Conservation (phyloP, 495 filamentous ascomycete genomes). For the Penicillium cinerascens region DNA sequence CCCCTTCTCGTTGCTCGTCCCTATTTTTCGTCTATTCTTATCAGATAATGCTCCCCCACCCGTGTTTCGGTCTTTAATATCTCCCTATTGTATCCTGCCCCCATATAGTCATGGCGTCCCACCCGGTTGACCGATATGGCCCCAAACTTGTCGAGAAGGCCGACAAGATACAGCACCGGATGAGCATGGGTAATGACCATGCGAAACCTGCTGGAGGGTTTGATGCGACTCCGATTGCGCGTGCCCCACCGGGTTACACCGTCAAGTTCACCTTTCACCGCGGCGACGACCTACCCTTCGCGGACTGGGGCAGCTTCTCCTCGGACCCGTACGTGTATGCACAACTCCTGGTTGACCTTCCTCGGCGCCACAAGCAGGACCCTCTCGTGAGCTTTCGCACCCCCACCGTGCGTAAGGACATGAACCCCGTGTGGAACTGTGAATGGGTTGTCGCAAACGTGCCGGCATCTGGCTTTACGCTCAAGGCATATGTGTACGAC, state of each 20-base stretch:
- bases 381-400: slow-evolving; percentile 70
- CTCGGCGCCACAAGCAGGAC: slow-evolving; percentile 75
- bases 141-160: slow-evolving; percentile 55
- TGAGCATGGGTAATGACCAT: slow-evolving; percentile 27
- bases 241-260: slow-evolving; percentile 71
- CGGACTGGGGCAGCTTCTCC: slow-evolving; percentile 70
- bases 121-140: slow-evolving; percentile 34
- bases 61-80: background rate
- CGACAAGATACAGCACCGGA: slow-evolving; percentile 55
- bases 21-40: background rate
- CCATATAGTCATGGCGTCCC: slow-evolving; percentile 15
- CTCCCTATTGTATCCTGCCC: background rate
- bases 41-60: background rate
- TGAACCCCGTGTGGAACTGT: slow-evolving; percentile 75
- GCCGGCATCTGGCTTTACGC: slow-evolving; percentile 67
- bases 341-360: slow-evolving; percentile 59
- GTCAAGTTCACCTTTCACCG: slow-evolving; percentile 81
- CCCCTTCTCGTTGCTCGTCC: background rate
- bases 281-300: slow-evolving; percentile 74
- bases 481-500: slow-evolving; percentile 82
- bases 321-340: slow-evolving; percentile 83
- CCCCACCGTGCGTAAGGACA: slow-evolving; percentile 64
- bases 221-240: slow-evolving; percentile 72
- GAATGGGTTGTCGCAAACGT: slow-evolving; percentile 88
- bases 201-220: slow-evolving; percentile 68